phyloP scores from a whole-genome alignment of 2,329 filamentous ascomycete species.

The Tolypocladium pustulatum region DNA sequence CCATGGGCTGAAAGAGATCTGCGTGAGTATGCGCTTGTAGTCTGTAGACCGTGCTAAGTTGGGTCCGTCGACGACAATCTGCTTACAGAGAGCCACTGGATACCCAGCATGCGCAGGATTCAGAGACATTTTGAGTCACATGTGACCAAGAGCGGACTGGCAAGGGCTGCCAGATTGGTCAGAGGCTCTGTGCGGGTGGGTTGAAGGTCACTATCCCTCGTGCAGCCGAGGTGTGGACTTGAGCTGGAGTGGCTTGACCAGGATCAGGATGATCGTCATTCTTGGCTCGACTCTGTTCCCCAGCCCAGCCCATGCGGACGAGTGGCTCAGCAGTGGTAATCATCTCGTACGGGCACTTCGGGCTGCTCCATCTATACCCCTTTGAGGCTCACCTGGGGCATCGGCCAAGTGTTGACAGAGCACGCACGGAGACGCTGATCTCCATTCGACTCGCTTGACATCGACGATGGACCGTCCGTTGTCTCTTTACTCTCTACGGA shows the following conservation, averaged over 20 bases:
- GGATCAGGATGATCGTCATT: not conserved
- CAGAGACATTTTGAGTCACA: not conserved
- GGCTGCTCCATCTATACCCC: not conserved
- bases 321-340: not conserved
- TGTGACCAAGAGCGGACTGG: not conserved
- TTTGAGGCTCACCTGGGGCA: not conserved
- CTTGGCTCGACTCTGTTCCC: not conserved
- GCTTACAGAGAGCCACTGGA: not conserved
- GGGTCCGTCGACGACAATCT: not conserved
- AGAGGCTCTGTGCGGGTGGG: not conserved
- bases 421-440: not conserved
- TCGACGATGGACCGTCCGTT: not conserved
- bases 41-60: not conserved
- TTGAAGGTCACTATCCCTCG: not conserved
- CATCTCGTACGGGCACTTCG: not conserved
- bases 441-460: not conserved
- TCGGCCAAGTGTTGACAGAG: not conserved
- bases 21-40: not conserved
- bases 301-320: not conserved
- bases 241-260: not conserved
- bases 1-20: not conserved
- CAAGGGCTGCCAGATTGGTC: not conserved
- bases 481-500: not conserved
- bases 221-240: not conserved
- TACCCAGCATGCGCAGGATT: not conserved